Conservation (phyloP, 2,329 filamentous ascomycete species). For the Phialophora verrucosa region DNA sequence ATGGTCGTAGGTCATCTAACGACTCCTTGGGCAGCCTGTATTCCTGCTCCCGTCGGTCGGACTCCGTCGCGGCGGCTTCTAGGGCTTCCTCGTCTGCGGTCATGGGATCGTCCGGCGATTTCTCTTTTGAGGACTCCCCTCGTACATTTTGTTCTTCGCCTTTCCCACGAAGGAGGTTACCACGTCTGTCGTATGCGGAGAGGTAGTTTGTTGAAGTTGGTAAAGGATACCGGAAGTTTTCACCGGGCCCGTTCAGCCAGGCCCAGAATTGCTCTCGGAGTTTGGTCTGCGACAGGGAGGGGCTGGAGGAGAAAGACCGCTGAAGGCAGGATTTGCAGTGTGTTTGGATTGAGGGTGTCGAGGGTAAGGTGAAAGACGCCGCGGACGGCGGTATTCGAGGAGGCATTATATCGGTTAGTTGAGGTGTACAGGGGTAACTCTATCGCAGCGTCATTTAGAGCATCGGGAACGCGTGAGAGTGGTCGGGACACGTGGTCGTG, state of each 20-base stretch:
- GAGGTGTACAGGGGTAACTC: background rate
- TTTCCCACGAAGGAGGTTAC: conserved; percentile 52
- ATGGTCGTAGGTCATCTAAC: conserved; percentile 59
- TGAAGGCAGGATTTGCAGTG: conserved; percentile 39
- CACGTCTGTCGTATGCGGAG: conserved; percentile 58
- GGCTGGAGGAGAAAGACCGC: conserved; percentile 39
- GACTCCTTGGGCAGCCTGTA: conserved; percentile 36
- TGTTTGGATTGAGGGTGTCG: conserved; percentile 33
- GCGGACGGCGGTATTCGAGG: conserved; percentile 33
- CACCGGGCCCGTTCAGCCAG: conserved; percentile 64
- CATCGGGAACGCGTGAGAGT: background rate
- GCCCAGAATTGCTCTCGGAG: conserved; percentile 62
- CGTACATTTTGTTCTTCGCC: conserved; percentile 1
- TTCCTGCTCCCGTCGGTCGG: conserved; percentile 40
- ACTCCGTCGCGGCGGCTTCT: conserved; percentile 43
- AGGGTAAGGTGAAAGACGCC: conserved; percentile 22
- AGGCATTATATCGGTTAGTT: conserved; percentile 29
- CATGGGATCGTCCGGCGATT: conserved; percentile 13
- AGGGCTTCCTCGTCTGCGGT: conserved; percentile 27
- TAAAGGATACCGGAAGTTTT: conserved; percentile 55
- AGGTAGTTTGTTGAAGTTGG: conserved; percentile 62
- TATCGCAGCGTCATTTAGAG: background rate
- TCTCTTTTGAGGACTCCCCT: conserved; percentile 4
- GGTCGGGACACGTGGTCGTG: no score
- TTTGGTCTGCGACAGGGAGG: conserved; percentile 48